A percentile compares a stretch with the other conserved stretches of the same genome.
phyloP scores from a whole-genome alignment of 192 early-diverging fungal genomes.

The Lobosporangium transversale region DNA sequence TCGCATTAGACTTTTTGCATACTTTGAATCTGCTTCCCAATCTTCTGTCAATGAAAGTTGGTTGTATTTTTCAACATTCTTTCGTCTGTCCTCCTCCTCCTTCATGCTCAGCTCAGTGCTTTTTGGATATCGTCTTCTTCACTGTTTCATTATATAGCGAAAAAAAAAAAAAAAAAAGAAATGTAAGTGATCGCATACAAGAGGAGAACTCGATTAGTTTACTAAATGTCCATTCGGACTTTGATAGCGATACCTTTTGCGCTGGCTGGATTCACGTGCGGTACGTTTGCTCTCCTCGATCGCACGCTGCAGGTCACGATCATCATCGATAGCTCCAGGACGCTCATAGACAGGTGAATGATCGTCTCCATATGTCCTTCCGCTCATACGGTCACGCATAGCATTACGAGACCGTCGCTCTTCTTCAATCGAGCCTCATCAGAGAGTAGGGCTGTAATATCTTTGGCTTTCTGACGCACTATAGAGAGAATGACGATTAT shows the following conservation, averaged over 20 bases:
- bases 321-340: conserved; percentile 72
- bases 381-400: conserved; percentile 70
- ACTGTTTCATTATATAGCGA: not conserved
- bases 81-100: conserved; percentile 52
- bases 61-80: conserved; percentile 51
- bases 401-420: conserved; percentile 74
- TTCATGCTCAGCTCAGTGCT: conserved; percentile 56
- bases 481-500: no score
- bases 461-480: conserved; percentile 95
- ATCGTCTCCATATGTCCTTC: conserved; percentile 49
- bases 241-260: conserved; percentile 36
- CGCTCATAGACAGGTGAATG: conserved; percentile 52
- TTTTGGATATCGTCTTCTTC: conserved; percentile 57
- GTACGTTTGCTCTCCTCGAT: conserved; percentile 84
- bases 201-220: no score
- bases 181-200: not conserved
- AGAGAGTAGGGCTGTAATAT: conserved; percentile 81
- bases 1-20: conserved; percentile 1
- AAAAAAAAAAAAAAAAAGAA: not conserved
- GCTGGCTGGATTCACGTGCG: conserved; percentile 48
- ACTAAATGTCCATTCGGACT: no score
- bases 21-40: conserved; percentile 46
- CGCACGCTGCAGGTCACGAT: conserved; percentile 81
- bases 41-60: conserved; percentile 49
- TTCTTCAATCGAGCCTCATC: conserved; percentile 82